These are phyloP conservation scores for Groenewaldozyma sp. DNA, from an alignment of 1,139 yeast genomes.

Conservation along the genomic window DNA sequence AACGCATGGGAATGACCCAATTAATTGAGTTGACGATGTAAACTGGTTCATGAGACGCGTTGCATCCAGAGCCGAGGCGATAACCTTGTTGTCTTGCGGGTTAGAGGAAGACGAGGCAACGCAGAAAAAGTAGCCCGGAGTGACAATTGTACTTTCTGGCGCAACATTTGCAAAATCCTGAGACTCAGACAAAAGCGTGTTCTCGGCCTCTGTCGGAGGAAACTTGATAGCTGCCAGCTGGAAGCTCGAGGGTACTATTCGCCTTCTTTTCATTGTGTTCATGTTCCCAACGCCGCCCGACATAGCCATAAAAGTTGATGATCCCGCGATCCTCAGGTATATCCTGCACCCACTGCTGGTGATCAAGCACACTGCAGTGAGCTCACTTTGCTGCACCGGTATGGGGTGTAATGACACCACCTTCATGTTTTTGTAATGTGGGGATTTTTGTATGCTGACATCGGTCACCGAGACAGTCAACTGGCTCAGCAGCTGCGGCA, in stretches of 20 bases:
- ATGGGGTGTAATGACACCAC: conserved; percentile 59
- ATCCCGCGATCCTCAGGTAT: conserved; percentile 35
- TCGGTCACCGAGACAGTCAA: conserved; percentile 27
- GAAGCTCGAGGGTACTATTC: conserved; percentile 24
- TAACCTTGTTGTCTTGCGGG: conserved; percentile 42
- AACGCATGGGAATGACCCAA: conserved; percentile 26
- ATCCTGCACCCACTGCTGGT: conserved; percentile 81
- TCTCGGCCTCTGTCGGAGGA: conserved; percentile 24
- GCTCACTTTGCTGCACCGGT: conserved; percentile 51
- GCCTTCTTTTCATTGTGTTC: conserved; percentile 14
- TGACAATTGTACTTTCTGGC: conserved; percentile 43
- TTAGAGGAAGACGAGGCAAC: conserved; percentile 30
- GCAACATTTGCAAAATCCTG: conserved; percentile 26
- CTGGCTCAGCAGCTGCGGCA: conserved; percentile 25
- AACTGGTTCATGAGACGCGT: conserved; percentile 58
- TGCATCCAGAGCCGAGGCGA: conserved; percentile 74
- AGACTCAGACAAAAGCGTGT: conserved; percentile 5
- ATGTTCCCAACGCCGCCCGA: conserved; percentile 2
- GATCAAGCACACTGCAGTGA: conserved; percentile 72
- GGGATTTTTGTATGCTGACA: conserved; percentile 15
- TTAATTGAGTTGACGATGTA: conserved; percentile 13
- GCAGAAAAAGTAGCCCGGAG: conserved; percentile 76
- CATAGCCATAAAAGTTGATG: conserved; percentile 4
- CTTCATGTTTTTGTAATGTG: conserved; percentile 33
- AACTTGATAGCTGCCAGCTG: conserved; percentile 30